phyloP scores from a whole-genome alignment of 805 yeast genomes.

The Sugiyamaella boreocaroliniensis region DNA sequence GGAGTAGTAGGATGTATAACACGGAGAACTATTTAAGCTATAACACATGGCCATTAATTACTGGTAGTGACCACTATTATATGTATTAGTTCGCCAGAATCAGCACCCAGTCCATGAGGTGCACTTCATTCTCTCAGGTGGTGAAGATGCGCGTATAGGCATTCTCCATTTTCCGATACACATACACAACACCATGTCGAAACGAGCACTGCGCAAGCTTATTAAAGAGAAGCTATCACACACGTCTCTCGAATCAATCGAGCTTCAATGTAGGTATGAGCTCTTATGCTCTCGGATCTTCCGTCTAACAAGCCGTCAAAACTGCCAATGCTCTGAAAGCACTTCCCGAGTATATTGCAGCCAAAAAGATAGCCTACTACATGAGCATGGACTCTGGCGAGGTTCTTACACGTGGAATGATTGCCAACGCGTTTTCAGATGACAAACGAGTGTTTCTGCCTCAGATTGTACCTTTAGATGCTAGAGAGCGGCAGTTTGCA shows the following conservation, averaged over 20 bases:
- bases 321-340: constrained; percentile 17
- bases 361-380: constrained; percentile 55
- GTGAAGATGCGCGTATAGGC: background rate
- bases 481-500: constrained; percentile 30
- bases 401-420: constrained; percentile 51
- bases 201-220: constrained; percentile 15
- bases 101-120: too few species aligned
- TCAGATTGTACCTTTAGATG: constrained; percentile 44
- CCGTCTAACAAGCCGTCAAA: background rate
- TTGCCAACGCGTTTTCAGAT: constrained; percentile 44
- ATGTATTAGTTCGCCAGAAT: too few species aligned
- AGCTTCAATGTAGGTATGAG: background rate
- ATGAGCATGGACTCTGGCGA: constrained; percentile 75
- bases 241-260: constrained; percentile 6
- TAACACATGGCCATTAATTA: too few species aligned
- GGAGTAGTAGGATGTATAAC: constrained; percentile 3
- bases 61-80: too few species aligned
- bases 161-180: background rate
- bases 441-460: constrained; percentile 42
- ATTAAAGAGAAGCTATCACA: constrained; percentile 6
- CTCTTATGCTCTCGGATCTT: background rate
- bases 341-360: constrained; percentile 36
- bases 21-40: background rate
- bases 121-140: background rate
- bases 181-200: too few species aligned